These are phyloP conservation scores for Russula dissimulans DNA, from an alignment of 768 basidiomycete genomes.

Conservation along the genomic window DNA sequence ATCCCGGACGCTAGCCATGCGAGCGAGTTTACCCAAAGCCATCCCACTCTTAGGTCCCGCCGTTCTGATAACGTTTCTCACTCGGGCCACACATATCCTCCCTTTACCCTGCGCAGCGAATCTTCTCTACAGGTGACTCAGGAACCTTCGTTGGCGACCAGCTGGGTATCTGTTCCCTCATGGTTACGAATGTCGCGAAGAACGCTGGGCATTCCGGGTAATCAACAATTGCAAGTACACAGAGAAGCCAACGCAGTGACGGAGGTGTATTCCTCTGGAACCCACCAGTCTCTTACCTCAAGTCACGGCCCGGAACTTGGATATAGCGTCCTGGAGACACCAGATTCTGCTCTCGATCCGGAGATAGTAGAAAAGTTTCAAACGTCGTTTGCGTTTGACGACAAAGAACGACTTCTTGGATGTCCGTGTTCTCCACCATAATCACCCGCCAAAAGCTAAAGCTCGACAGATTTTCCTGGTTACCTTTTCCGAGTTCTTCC, in stretches of 20 bases:
- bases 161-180: slow-evolving; percentile 20
- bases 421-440: slow-evolving; percentile 44
- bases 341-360: slow-evolving; percentile 49
- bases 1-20: background rate
- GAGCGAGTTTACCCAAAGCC: background rate
- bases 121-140: background rate
- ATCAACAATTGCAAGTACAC: background rate
- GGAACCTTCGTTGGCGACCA: slow-evolving; percentile 12
- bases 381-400: slow-evolving; percentile 74
- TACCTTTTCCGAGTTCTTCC: slow-evolving; percentile 89
- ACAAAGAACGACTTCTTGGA: slow-evolving; percentile 78
- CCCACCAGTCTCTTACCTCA: slow-evolving; percentile 20
- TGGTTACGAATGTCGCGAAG: slow-evolving; percentile 18
- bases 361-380: slow-evolving; percentile 71
- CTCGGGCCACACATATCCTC: slow-evolving; percentile 18
- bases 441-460: slow-evolving; percentile 7
- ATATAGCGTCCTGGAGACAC: slow-evolving; percentile 72
- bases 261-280: slow-evolving; percentile 30
- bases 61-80: background rate
- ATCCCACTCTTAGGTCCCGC: slow-evolving; percentile 3
- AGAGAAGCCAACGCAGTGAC: slow-evolving; percentile 14
- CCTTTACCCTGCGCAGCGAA: slow-evolving; percentile 9
- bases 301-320: slow-evolving; percentile 28
- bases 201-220: background rate
- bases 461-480: slow-evolving; percentile 69